Evolutionary conservation across 2,329 filamentous ascomycete genomes (phyloP), one percentile per base, ranked within the genome.

Genomic region (Scedosporium apiospermum): DNA sequence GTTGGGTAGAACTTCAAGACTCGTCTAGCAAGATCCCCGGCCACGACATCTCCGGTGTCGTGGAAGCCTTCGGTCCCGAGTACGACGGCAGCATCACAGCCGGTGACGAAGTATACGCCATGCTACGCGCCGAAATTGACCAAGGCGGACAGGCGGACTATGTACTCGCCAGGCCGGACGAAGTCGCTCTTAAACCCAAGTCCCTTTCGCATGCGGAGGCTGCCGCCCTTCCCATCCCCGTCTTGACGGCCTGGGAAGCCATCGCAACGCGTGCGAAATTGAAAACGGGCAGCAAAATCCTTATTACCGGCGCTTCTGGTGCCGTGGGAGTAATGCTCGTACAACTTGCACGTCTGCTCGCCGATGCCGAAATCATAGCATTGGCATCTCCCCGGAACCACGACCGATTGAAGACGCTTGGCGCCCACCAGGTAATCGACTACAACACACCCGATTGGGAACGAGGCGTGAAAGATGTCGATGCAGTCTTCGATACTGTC

Each of bases 31-130:
- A 69, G 3, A 70, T 76, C 12, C 74, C 74, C 0, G 74, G 74
- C 0, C 73, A 74, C 53, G 74, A 76, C 27, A 63, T 76, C 18
- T 74, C 74, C 2, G 74, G 74, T 21, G 63, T 66, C 4, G 63
- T 76, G n/a, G 64, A 61, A 1, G 66, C 64, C 0, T 58, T 75
- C 1, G 70, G 70, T 0, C 65, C 70, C 0, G 46, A 53, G 1
- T 70, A 71, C 64, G 27, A 44, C 4, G 71, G 71, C 2, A 16
- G 64, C 1, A 21, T 66, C 3, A 7, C 18, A 0, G 21, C 67
- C 9, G 65, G 66, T 14, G 67, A 72, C 6, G 63, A 64, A 7
- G 69, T 73, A 4, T 72, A 68, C 59, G 68, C 66, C n/a, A 70
- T 73, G 67, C 66, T 71, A 3, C 51, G 63, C 10, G 64, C 69